Conservation (phyloP, 2,329 filamentous ascomycete species). For the Drechmeria coniospora region DNA sequence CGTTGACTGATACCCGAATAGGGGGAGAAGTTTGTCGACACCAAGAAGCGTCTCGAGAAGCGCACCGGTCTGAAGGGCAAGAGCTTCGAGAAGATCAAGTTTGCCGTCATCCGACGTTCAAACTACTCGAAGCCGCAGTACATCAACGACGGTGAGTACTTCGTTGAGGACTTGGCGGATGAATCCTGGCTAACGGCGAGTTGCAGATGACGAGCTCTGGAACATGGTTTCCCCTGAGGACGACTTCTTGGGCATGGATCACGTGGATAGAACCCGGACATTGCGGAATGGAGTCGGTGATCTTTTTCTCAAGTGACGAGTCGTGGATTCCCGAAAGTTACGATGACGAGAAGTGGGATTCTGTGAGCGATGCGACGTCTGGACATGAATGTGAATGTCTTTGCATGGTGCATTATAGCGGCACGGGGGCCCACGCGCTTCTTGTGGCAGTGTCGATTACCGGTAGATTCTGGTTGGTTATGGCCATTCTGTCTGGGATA, state of each 20-base stretch:
- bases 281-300: conserved; percentile 46
- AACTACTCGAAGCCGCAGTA: conserved; percentile 66
- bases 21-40: conserved; percentile 78
- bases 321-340: no score
- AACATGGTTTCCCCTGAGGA: conserved; percentile 37
- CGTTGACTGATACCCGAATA: conserved; percentile 17
- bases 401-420: no score
- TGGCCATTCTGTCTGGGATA: neutral
- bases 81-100: conserved; percentile 96
- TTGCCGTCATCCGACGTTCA: conserved; percentile 61
- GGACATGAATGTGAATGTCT: neutral
- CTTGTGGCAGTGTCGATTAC: conserved; percentile 1
- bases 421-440: no score
- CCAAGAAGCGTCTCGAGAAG: conserved; percentile 86
- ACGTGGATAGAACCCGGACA: conserved; percentile 44
- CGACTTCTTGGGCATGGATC: conserved; percentile 49
- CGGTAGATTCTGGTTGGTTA: neutral
- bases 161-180: neutral
- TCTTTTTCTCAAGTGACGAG: no score
- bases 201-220: conserved; percentile 42
- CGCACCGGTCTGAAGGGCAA: conserved; percentile 93
- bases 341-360: conserved; percentile 1
- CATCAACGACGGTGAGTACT: conserved; percentile 65
- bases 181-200: neutral
- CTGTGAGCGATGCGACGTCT: no score